Evolutionary conservation across 2,329 filamentous ascomycete genomes (phyloP).

Genomic region (Tolypocladium guangdongense): DNA sequence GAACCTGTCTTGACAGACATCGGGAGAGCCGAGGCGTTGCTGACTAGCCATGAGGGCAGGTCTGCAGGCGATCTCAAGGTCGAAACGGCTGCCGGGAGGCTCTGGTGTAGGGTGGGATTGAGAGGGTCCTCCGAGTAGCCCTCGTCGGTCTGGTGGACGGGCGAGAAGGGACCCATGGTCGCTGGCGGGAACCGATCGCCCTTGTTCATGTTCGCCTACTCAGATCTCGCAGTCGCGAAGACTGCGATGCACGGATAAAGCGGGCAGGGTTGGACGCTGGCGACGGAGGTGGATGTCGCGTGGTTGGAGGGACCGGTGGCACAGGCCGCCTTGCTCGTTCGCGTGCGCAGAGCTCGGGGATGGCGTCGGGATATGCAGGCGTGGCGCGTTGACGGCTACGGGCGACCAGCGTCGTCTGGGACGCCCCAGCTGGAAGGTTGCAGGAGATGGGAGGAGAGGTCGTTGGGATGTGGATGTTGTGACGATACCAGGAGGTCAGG

Average conservation of each 20-base stretch:
- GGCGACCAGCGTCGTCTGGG: not conserved
- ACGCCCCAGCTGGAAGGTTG: not conserved
- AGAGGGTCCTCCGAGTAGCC: conserved; percentile 74
- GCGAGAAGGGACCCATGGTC: conserved; percentile 35
- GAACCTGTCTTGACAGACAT: conserved; percentile 37
- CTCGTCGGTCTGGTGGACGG: conserved; percentile 60
- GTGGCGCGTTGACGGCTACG: not conserved
- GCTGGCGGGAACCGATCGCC: conserved; percentile 11
- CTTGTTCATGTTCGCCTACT: conserved; percentile 14
- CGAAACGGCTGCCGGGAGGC: conserved; percentile 20
- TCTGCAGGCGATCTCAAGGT: conserved; percentile 29
- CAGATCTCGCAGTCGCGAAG: not conserved
- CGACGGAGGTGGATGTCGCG: not conserved
- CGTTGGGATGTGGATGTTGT: not conserved
- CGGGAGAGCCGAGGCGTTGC: conserved; percentile 38
- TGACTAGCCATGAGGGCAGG: conserved; percentile 37
- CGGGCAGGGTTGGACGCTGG: not conserved
- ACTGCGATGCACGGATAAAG: not conserved
- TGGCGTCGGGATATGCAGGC: not conserved
- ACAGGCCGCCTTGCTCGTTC: not conserved
- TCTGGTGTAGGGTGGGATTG: conserved; percentile 27
- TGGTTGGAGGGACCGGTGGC: not conserved
- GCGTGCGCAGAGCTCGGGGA: not conserved
- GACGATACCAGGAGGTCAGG: not conserved
- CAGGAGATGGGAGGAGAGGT: not conserved